phyloP scores from a whole-genome alignment of 805 yeast species.

The Starmera caribaea region DNA sequence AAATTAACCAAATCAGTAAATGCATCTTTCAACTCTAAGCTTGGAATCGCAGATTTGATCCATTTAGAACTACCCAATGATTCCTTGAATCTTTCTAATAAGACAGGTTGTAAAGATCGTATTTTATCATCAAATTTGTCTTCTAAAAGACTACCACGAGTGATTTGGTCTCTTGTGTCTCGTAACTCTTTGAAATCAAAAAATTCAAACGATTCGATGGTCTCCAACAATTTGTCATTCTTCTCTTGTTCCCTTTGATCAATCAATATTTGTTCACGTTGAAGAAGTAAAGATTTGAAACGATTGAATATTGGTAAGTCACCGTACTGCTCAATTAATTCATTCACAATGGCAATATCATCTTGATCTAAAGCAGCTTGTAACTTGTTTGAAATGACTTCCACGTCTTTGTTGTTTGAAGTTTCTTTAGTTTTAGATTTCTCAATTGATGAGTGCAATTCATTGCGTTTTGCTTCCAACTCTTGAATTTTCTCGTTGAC shows the following conservation, averaged over 20 bases:
- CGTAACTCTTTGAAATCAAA: slow-evolving; percentile 8
- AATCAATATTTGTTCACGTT: slow-evolving; percentile 1
- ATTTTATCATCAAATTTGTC: slow-evolving; percentile 4
- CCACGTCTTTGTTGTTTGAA: slow-evolving; percentile 7
- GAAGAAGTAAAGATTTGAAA: neutral
- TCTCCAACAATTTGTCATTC: slow-evolving; percentile 3
- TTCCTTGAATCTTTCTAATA: slow-evolving; percentile 2
- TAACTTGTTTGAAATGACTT: slow-evolving; percentile 9
- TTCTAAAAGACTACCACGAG: neutral
- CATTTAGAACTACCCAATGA: slow-evolving; percentile 8
- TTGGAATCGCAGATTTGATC: slow-evolving; percentile 5
- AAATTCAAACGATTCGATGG: slow-evolving; percentile 3
- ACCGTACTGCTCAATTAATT: neutral
- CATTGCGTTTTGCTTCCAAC: slow-evolving; percentile 15
- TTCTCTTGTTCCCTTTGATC: slow-evolving; percentile 2
- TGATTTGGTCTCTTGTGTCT: slow-evolving; percentile 3
- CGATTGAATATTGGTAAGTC: neutral
- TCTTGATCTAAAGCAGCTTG: neutral
- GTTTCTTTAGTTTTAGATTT: slow-evolving; percentile 8
- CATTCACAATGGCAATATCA: neutral
- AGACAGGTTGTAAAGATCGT: slow-evolving; percentile 2
- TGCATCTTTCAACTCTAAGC: neutral
- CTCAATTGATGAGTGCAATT: slow-evolving; percentile 7
- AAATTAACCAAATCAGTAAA: slow-evolving; percentile 9
- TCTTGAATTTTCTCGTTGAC: slow-evolving; percentile 18